Evolutionary conservation across 306 rosid genomes (phyloP).

Genomic region (apple (Malus domestica)): DNA sequence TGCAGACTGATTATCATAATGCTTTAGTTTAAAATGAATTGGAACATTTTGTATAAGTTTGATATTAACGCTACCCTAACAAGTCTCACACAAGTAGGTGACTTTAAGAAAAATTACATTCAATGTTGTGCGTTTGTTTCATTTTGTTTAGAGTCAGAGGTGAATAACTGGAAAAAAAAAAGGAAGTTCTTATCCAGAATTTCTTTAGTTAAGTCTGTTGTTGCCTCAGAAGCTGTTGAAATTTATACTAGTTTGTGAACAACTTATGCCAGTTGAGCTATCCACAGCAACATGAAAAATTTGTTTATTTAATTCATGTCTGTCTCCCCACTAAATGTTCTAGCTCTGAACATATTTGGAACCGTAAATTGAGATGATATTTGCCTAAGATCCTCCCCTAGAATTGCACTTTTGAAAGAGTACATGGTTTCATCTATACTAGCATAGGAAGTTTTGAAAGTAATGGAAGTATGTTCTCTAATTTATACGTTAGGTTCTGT

Average conservation of each 20-base stretch:
- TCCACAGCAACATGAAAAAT: not conserved
- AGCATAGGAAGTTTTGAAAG: not conserved
- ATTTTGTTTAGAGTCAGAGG: not conserved
- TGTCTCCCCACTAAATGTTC: not conserved
- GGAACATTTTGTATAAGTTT: not conserved
- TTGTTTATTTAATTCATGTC: not conserved
- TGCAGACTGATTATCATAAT: not conserved
- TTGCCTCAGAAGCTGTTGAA: not conserved
- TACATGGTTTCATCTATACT: not conserved
- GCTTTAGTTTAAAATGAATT: not conserved
- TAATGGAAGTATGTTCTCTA: not conserved
- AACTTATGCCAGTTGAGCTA: not conserved
- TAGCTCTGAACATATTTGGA: not conserved
- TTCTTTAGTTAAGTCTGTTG: constrained; percentile 2
- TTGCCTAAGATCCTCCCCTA: not conserved
- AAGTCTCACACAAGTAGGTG: not conserved
- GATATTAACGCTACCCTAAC: not conserved
- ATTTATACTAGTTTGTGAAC: not conserved
- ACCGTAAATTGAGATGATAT: not conserved
- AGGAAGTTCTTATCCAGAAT: not conserved
- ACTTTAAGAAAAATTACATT: not conserved
- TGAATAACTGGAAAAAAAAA: not conserved
- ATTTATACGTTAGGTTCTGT: not conserved
- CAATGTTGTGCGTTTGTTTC: not conserved
- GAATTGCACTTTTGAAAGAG: not conserved